phyloP scores from a whole-genome alignment of 345 rosid species.

The Populus euphratica region DNA sequence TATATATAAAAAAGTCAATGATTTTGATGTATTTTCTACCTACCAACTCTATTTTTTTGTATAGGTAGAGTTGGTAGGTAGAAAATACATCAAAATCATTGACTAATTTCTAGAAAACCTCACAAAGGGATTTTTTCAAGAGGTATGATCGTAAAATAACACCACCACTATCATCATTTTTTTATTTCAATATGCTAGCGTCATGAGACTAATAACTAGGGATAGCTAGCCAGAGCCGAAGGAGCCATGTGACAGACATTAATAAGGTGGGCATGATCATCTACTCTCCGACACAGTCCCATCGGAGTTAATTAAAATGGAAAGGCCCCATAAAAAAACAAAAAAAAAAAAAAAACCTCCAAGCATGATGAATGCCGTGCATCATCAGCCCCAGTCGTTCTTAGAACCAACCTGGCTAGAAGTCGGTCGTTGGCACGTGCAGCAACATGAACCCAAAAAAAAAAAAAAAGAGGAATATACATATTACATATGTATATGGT shows the following conservation, averaged over 20 bases:
- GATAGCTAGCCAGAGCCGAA: neutral
- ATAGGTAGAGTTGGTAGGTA: neutral
- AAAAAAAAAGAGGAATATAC: no score
- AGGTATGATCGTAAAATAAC: no score
- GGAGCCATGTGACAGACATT: slow-evolving; percentile 19
- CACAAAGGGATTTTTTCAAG: neutral
- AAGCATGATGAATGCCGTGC: neutral
- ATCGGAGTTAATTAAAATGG: neutral
- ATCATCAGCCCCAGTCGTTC: no score
- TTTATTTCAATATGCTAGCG: neutral
- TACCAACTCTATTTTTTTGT: no score
- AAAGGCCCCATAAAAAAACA: neutral
- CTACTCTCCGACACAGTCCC: neutral
- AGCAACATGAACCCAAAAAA: no score
- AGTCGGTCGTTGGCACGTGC: no score
- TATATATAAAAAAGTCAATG: no score
- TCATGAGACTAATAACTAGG: neutral
- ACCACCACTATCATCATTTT: no score
- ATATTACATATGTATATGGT: no score
- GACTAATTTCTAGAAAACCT: neutral
- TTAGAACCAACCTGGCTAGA: no score
- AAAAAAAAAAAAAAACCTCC: no score
- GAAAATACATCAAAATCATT: neutral
- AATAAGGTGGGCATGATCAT: slow-evolving; percentile 15
- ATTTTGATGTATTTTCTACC: no score